Percentiles rank a stretch among this genome's conserved stretches.
Conservation (phyloP, 2,329 filamentous ascomycete genomes). For the Aplosporella prunicola region DNA sequence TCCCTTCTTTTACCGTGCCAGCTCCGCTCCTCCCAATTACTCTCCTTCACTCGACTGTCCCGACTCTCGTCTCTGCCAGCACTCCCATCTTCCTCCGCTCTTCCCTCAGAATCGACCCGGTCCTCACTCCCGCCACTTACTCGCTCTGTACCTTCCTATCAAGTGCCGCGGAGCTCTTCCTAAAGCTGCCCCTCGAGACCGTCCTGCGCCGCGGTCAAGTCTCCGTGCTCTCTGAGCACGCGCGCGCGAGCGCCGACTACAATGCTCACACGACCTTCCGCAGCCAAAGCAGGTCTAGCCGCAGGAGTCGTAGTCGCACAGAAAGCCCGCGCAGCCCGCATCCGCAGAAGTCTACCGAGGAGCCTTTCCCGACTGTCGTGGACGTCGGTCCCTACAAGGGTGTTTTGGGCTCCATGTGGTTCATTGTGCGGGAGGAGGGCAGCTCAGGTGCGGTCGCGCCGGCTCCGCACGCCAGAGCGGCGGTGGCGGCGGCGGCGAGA, state of each 20-base stretch:
- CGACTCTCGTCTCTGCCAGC: conserved; percentile 71
- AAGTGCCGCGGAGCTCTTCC: conserved; percentile 68
- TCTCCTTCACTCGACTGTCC: conserved; percentile 73
- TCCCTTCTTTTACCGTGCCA: conserved; percentile 63
- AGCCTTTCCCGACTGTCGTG: conserved; percentile 58
- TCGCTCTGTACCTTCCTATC: conserved; percentile 73
- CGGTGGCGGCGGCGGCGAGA: conserved; percentile 23
- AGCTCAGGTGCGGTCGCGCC: conserved; percentile 28
- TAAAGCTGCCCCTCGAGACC: conserved; percentile 86
- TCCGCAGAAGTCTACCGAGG: conserved; percentile 9
- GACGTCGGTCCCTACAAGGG: conserved; percentile 73
- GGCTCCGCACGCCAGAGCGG: conserved; percentile 17
- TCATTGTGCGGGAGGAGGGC: conserved; percentile 77
- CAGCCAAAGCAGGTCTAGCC: conserved; percentile 13
- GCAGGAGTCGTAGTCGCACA: conserved; percentile 1
- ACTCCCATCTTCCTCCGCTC: conserved; percentile 78
- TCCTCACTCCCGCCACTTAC: conserved; percentile 72
- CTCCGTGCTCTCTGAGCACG: conserved; percentile 41
- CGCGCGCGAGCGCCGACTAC: conserved; percentile 23
- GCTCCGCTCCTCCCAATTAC: conserved; percentile 70
- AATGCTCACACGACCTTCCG: conserved; percentile 18
- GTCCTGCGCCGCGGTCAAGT: conserved; percentile 84
- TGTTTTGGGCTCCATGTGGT: conserved; percentile 85
- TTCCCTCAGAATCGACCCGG: conserved; percentile 73
- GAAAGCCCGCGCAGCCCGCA: neutral